phyloP scores from a whole-genome alignment of 345 rosid genomes.

The Brassica carinata region DNA sequence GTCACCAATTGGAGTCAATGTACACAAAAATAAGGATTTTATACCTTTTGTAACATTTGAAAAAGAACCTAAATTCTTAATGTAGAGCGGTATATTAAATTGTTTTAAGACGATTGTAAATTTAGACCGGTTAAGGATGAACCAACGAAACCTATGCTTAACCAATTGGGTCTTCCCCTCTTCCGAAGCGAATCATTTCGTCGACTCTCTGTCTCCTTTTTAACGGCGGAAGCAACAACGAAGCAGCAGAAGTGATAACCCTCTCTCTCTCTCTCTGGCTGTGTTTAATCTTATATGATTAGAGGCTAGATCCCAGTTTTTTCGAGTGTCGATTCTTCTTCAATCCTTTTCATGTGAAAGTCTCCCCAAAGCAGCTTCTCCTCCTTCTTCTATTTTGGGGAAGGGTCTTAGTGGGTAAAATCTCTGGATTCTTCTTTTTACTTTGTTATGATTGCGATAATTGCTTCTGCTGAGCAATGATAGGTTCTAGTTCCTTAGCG shows the following conservation, averaged over 20 bases:
- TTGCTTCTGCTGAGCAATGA: background rate
- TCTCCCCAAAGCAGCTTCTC: slow-evolving; percentile 15
- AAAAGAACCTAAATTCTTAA: background rate
- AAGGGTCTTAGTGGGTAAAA: slow-evolving; percentile 15
- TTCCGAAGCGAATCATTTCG: slow-evolving; percentile 21
- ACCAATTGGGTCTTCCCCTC: slow-evolving; percentile 15
- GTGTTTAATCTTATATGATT: background rate
- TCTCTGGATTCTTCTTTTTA: slow-evolving; percentile 26
- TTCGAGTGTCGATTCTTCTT: slow-evolving; percentile 16
- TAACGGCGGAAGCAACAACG: slow-evolving; percentile 31
- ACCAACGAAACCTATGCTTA: background rate
- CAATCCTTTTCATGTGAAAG: slow-evolving; percentile 18
- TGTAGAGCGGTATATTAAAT: background rate
- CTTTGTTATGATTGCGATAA: background rate
- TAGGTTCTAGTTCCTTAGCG: background rate
- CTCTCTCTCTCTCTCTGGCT: slow-evolving; percentile 7
- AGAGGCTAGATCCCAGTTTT: slow-evolving; percentile 14
- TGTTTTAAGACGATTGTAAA: background rate
- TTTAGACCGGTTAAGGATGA: background rate
- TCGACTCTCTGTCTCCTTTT: slow-evolving; percentile 41
- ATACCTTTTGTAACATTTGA: background rate
- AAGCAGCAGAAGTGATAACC: slow-evolving; percentile 28
- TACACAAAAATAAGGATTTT: background rate
- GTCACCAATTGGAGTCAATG: too few relatives aligned
- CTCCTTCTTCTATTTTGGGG: slow-evolving; percentile 7